A percentile compares a stretch with the other conserved stretches of the same genome.
phyloP scores from a whole-genome alignment of 139 green algal genomes.

The Volvox africanus region DNA sequence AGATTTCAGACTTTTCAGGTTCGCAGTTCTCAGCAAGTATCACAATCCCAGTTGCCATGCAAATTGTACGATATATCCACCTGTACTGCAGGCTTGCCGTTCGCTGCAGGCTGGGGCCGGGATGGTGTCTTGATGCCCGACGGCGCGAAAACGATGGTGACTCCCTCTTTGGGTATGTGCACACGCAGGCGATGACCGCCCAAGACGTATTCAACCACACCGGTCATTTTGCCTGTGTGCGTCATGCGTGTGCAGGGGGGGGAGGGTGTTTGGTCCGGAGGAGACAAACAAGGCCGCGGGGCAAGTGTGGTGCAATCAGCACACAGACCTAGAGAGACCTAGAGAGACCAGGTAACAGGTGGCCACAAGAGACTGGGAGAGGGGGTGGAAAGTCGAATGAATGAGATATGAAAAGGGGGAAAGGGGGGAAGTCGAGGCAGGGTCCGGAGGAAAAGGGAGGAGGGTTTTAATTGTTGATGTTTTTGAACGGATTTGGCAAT shows the following conservation, averaged over 20 bases:
- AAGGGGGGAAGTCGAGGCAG: too few species aligned
- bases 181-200: constrained; percentile 88
- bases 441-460: background rate
- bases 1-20: too few species aligned
- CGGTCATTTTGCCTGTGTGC: constrained; percentile 69
- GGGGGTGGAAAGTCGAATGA: too few species aligned
- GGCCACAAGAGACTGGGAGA: too few species aligned
- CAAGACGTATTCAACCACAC: constrained; percentile 90
- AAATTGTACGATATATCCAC: background rate
- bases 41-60: too few species aligned
- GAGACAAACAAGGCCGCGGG: background rate
- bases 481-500: background rate
- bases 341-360: too few species aligned
- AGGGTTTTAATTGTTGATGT: background rate
- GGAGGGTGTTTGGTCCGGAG: too few species aligned
- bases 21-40: too few species aligned
- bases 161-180: constrained; percentile 88
- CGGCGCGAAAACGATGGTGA: constrained; percentile 90
- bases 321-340: too few species aligned
- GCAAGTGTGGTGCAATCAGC: too few species aligned
- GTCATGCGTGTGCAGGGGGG: too few species aligned
- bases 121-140: constrained; percentile 83
- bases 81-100: constrained; percentile 63
- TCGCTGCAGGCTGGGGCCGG: constrained; percentile 57
- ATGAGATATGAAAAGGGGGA: too few species aligned